A percentile compares a stretch with the other conserved stretches of the same genome.
Evolutionary conservation across 768 basidiomycete genomes (phyloP).

Genomic region (Chiua virens): DNA sequence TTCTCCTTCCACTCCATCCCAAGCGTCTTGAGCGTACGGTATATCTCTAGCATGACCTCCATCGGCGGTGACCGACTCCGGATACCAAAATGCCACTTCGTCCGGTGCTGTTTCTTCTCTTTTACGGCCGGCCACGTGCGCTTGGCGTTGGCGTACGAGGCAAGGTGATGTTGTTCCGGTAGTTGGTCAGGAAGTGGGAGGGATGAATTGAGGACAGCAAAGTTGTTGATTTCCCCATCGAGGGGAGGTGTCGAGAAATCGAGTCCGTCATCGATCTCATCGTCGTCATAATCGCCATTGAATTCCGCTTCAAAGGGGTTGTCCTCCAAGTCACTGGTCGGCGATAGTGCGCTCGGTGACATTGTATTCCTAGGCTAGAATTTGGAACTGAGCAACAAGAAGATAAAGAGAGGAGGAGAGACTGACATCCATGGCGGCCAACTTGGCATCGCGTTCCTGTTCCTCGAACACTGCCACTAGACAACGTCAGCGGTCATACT

Average conservation of each 20-base stretch:
- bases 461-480: conserved; percentile 78
- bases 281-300: conserved; percentile 37
- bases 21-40: conserved; percentile 83
- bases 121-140: conserved; percentile 45
- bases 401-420: conserved; percentile 14
- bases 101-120: conserved; percentile 71
- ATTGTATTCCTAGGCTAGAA: conserved; percentile 65
- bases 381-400: conserved; percentile 2
- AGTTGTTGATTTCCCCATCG: conserved; percentile 52
- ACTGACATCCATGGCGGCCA: conserved; percentile 80
- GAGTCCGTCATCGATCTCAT: conserved; percentile 55
- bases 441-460: conserved; percentile 79
- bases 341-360: conserved; percentile 68
- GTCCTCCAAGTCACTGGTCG: conserved; percentile 62
- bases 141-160: conserved; percentile 59
- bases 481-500: conserved; percentile 14
- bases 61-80: conserved; percentile 92
- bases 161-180: conserved; percentile 68
- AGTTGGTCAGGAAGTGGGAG: conserved; percentile 64
- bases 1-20: conserved; percentile 99
- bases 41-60: conserved; percentile 99
- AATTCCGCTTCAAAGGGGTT: conserved; percentile 85
- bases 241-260: conserved; percentile 46
- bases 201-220: conserved; percentile 88
- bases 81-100: conserved; percentile 98